Conservation (phyloP, 768 basidiomycete genomes). For the Chalciporus sphaerocephalus region DNA sequence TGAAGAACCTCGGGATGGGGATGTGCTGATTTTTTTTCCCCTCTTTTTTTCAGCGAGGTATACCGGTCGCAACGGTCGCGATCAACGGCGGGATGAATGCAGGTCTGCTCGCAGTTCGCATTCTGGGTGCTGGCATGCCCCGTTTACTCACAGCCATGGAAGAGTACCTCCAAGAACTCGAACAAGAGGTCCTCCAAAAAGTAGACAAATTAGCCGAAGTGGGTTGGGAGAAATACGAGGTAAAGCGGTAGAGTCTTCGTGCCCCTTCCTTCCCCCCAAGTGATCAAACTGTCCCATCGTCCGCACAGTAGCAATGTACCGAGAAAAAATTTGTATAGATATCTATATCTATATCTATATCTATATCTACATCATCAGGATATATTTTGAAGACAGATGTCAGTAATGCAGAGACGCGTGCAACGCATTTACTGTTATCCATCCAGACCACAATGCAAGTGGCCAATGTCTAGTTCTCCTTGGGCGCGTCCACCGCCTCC, state of each 20-base stretch:
- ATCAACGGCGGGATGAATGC: conserved; percentile 96
- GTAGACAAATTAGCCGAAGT: conserved; percentile 68
- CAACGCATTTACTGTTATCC: too few relatives aligned
- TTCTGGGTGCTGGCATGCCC: conserved; percentile 76
- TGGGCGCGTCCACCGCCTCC: neutral
- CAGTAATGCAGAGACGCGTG: too few relatives aligned
- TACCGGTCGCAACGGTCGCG: conserved; percentile 95
- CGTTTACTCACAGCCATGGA: conserved; percentile 63
- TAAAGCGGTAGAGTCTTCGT: conserved; percentile 29
- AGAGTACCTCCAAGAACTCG: conserved; percentile 61
- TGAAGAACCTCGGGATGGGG: neutral
- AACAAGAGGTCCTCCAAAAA: conserved; percentile 75
- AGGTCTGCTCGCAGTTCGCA: conserved; percentile 84
- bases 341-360: too few relatives aligned
- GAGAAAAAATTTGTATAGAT: too few relatives aligned
- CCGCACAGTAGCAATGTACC: too few relatives aligned
- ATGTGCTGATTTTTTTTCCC: neutral
- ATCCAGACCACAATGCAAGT: too few relatives aligned
- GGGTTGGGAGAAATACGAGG: conserved; percentile 84
- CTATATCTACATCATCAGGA: too few relatives aligned
- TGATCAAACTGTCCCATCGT: too few relatives aligned
- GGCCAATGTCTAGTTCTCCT: neutral
- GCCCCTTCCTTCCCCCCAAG: too few relatives aligned
- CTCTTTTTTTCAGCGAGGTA: conserved; percentile 64
- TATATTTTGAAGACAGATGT: too few relatives aligned